Base-by-base conservation (phyloP, 192 early-diverging fungal genomes). In the Linnemannia zychae region DNA sequence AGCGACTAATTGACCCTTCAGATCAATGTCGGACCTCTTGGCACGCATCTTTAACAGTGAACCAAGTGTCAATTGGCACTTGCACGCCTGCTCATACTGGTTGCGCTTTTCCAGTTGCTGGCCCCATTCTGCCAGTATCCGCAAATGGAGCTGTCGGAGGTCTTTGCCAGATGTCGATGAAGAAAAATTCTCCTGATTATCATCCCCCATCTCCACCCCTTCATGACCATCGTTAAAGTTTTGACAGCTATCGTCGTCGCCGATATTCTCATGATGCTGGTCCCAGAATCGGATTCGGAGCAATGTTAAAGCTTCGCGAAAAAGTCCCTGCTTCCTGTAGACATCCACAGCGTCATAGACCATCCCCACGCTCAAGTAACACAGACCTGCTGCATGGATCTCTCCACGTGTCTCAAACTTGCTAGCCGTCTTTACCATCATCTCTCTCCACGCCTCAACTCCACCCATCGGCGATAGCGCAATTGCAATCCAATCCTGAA, bases 391-490 rank as follows among this genome's bases (percentile, higher is more conserved):
- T 7, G 82, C 81, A 75, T 90, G 87, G 31, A 78, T 44, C 33
- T 91, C 88, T 4, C 83, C 82, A 20, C 72, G 49, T 4, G 40
- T 38, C 15, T 53, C 77, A 47, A 90, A 81, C 71, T 90, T 91
- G 49, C 72, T 63, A 13, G 90, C 90, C 20, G 86, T 82, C 11
- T n/a, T 44, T 0, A 67, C 68, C 87, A 91, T 85, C 53, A 88
- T 73, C 24, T 70, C 65, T 44, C 78, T 68, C 90, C 90, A 91
- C 33, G 87, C 88, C 17, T 82, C 88, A 71, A 77, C 76, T 37
- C 90, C 90, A 46, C 90, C 89, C 77, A 88, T 76, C 28, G 90
- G 90, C 67, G 89, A 88, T 22, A 91, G 76, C 0, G 90, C 90
- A 6, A 91, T 65, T 0, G 78, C 82, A 22, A 91, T 88, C 90